phyloP scores from a whole-genome alignment of 352 stramenopile genomes.

The Globisporangium megalacanthum region DNA sequence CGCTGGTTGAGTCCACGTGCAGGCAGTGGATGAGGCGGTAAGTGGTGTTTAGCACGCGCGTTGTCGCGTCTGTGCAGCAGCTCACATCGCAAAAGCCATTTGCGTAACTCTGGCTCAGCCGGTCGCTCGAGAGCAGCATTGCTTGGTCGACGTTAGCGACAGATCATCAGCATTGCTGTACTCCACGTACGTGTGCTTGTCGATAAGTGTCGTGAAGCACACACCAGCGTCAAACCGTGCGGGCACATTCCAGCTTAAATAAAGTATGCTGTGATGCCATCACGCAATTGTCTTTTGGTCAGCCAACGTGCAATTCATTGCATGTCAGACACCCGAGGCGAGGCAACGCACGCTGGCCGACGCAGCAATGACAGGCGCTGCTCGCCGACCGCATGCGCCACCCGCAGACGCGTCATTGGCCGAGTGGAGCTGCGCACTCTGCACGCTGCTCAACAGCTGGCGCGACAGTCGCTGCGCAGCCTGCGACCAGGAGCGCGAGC shows the following conservation, averaged over 20 bases:
- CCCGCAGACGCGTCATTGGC: constrained; percentile 1
- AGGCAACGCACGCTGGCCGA: no score
- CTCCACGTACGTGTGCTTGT: no score
- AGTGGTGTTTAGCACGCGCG: constrained; percentile 49
- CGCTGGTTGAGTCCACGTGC: constrained; percentile 42
- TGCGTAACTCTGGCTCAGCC: constrained; percentile 40
- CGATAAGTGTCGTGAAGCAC: no score
- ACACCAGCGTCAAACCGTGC: no score
- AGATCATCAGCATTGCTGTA: no score
- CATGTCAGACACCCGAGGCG: no score
- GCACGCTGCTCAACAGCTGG: constrained; percentile 57
- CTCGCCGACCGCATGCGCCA: no score
- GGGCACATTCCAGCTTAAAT: no score
- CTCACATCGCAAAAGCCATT: constrained; percentile 56
- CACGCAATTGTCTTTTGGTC: no score
- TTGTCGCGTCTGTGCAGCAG: constrained; percentile 39
- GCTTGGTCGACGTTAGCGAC: no score
- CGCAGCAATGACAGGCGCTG: neutral
- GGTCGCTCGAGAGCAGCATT: constrained; percentile 57
- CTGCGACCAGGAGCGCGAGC: constrained; percentile 40
- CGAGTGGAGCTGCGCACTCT: constrained; percentile 68
- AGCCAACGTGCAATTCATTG: no score
- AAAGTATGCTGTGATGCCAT: no score
- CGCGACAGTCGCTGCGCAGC: constrained; percentile 38
- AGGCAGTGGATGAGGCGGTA: constrained; percentile 63